Evolutionary conservation across 345 rosid species (phyloP).

Genomic region (Odontarrhena argentea): DNA sequence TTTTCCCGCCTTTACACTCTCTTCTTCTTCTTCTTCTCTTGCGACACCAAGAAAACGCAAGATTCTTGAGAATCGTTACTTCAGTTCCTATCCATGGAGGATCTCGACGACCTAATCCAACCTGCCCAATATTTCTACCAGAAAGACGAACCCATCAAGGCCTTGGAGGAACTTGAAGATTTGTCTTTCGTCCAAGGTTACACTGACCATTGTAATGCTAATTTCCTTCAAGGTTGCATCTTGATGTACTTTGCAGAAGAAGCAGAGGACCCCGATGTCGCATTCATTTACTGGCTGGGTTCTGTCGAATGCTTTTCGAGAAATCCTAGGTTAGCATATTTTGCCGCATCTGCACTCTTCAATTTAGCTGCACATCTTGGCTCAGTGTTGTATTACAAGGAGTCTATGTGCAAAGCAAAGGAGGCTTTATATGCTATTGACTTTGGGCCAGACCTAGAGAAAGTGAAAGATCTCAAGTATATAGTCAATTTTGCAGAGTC

Average conservation of each 20-base stretch:
- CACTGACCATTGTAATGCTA: neutral
- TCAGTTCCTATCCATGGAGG: neutral
- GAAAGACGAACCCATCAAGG: neutral
- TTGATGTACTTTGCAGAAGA: neutral
- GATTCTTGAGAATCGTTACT: neutral
- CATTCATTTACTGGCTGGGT: neutral
- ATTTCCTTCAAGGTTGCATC: neutral
- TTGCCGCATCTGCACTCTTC: neutral
- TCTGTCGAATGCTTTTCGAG: neutral
- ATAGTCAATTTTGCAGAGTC: neutral
- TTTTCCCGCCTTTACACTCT: constrained; percentile 1
- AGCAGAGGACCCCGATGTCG: neutral
- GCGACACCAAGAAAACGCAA: constrained; percentile 17
- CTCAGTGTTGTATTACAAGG: neutral
- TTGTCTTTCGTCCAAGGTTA: neutral
- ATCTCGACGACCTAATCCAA: neutral
- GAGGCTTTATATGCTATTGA: neutral
- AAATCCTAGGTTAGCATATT: neutral
- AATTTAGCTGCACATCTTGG: neutral
- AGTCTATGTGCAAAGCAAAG: neutral
- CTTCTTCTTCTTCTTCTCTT: neutral
- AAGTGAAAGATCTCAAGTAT: neutral
- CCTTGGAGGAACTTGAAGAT: constrained; percentile 31
- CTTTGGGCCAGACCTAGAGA: neutral
- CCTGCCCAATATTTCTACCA: neutral